Evolutionary conservation across 352 stramenopile species (phyloP).

Genomic region (Phytophthora sansomeana): DNA sequence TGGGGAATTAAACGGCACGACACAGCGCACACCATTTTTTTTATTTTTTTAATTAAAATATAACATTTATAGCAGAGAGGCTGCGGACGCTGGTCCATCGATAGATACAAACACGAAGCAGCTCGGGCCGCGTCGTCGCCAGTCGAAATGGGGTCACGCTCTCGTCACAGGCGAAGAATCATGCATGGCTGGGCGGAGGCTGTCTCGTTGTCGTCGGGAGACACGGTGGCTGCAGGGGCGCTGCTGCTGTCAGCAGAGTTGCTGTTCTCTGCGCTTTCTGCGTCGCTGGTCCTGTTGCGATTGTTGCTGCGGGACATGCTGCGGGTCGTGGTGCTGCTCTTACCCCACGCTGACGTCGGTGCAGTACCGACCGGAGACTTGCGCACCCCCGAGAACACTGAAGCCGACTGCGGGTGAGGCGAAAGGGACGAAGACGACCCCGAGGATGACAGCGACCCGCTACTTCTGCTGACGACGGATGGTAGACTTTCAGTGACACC

Average conservation of each 20-base stretch:
- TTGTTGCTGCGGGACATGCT: background rate
- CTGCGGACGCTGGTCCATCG: constrained; percentile 18
- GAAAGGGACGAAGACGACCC: constrained; percentile 35
- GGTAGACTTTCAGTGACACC: constrained; percentile 15
- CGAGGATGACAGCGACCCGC: constrained; percentile 36
- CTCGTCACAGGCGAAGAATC: constrained; percentile 33
- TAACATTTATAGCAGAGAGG: constrained; percentile 27
- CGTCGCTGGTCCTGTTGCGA: constrained; percentile 1
- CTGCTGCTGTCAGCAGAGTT: constrained; percentile 3
- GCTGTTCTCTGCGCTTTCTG: background rate
- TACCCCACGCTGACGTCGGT: constrained; percentile 10
- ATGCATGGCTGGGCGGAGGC: constrained; percentile 21
- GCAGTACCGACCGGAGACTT: constrained; percentile 9
- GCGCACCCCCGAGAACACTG: constrained; percentile 9
- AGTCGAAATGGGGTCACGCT: constrained; percentile 1
- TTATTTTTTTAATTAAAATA: too few relatives aligned
- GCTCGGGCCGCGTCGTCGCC: constrained; percentile 8
- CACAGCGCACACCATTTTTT: constrained; percentile 19
- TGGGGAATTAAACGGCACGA: constrained; percentile 9
- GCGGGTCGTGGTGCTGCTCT: background rate
- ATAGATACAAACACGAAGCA: constrained; percentile 27
- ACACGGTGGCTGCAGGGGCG: constrained; percentile 8
- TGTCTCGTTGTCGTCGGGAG: constrained; percentile 20
- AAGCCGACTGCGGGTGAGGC: constrained; percentile 18
- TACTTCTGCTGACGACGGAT: constrained; percentile 26